A percentile compares a stretch with the other conserved stretches of the same genome.
These are phyloP conservation scores for Euryodendron excelsum DNA, from an alignment of 148 eudicot species.

Conservation along the genomic window DNA sequence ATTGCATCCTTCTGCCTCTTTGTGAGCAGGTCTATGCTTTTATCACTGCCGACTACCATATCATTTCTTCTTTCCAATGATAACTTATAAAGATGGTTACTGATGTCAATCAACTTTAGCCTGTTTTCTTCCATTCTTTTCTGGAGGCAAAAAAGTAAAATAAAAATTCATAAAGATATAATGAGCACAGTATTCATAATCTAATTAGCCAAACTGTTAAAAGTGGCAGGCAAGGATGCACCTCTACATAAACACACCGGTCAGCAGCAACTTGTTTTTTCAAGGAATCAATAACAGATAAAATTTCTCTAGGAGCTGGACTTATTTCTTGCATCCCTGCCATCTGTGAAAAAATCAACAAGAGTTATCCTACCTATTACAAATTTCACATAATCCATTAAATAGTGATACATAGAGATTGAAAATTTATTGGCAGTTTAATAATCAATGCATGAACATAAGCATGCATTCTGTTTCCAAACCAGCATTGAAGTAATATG, in stretches of 20 bases:
- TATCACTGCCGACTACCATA: conserved; percentile 25
- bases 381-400: neutral
- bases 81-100: conserved; percentile 34
- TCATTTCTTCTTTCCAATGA: conserved; percentile 60
- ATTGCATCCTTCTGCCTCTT: conserved; percentile 83
- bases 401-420: neutral
- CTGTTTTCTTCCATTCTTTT: conserved; percentile 69
- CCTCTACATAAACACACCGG: conserved; percentile 63
- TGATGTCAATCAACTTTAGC: conserved; percentile 53
- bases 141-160: conserved; percentile 42
- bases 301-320: conserved; percentile 41
- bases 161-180: neutral
- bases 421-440: neutral
- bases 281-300: conserved; percentile 58
- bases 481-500: neutral
- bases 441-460: neutral
- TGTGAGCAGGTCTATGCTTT: conserved; percentile 45
- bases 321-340: conserved; percentile 22
- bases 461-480: neutral
- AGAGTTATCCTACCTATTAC: neutral
- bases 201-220: neutral
- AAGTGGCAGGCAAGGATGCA: conserved; percentile 23
- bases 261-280: conserved; percentile 67
- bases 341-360: conserved; percentile 34
- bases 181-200: neutral